phyloP scores from a whole-genome alignment of 176 grass and related monocot species.

The Saccharum spontaneum region DNA sequence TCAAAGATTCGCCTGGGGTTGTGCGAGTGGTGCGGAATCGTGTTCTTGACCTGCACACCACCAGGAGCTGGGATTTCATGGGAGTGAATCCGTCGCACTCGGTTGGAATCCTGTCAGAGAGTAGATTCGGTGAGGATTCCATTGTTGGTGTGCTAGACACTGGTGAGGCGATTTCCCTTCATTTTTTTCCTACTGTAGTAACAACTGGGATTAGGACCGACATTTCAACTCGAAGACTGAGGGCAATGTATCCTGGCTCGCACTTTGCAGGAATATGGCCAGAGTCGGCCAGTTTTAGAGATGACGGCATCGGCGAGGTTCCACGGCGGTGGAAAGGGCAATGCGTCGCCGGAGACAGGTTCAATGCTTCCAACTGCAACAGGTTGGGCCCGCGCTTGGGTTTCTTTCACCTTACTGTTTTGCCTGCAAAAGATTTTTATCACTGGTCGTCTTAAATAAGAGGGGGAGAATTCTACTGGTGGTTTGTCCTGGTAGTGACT shows the following conservation, averaged over 20 bases:
- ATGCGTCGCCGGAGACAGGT: slow-evolving; percentile 78
- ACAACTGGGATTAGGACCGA: background rate
- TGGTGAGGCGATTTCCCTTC: slow-evolving; percentile 41
- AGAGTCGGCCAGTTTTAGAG: slow-evolving; percentile 85
- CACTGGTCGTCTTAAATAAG: background rate
- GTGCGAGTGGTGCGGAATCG: slow-evolving; percentile 77
- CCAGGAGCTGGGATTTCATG: slow-evolving; percentile 97
- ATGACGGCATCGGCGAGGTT: slow-evolving; percentile 63
- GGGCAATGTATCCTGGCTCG: background rate
- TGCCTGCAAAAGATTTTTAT: background rate
- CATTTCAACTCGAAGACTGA: slow-evolving; percentile 9
- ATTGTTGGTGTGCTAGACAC: slow-evolving; percentile 90
- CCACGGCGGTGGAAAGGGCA: slow-evolving; percentile 76
- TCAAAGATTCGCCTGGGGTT: slow-evolving; percentile 76
- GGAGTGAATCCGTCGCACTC: slow-evolving; percentile 45
- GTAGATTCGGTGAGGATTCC: slow-evolving; percentile 68
- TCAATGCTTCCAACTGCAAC: slow-evolving; percentile 84
- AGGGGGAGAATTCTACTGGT: background rate
- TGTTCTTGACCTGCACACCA: slow-evolving; percentile 86
- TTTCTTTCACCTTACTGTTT: slow-evolving; percentile 17
- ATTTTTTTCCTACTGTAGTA: background rate
- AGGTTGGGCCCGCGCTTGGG: slow-evolving; percentile 47
- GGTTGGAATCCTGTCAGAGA: slow-evolving; percentile 54
- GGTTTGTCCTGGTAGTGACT: slow-evolving; percentile 39
- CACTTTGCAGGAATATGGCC: slow-evolving; percentile 91